Conservation (phyloP, 352 stramenopile genomes). For the Phytopythium montanum region DNA sequence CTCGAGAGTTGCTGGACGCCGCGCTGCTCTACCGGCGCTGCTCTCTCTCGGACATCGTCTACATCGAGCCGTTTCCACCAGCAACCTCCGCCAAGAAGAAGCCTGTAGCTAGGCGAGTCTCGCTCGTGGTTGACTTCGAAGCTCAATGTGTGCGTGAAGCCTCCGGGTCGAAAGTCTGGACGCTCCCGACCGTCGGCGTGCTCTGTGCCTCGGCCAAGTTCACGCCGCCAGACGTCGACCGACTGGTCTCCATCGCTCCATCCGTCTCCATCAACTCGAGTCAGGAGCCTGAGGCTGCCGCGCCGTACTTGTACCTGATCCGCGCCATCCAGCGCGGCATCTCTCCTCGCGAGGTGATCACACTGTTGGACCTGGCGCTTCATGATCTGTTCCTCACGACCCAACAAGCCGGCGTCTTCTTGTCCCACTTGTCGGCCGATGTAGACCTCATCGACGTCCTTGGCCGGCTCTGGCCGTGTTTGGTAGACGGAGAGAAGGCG, state of each 20-base stretch:
- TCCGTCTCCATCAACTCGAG: background rate
- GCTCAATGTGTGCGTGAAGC: slow-evolving; percentile 27
- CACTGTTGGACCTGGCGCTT: slow-evolving; percentile 42
- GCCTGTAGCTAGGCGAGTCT: slow-evolving; percentile 19
- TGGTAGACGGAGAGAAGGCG: slow-evolving; percentile 44
- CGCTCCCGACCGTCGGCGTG: slow-evolving; percentile 29
- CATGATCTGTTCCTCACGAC: slow-evolving; percentile 52
- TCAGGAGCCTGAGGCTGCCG: background rate
- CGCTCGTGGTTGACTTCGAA: slow-evolving; percentile 29
- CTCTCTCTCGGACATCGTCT: slow-evolving; percentile 40
- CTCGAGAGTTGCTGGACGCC: slow-evolving; percentile 47
- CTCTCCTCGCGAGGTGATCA: slow-evolving; percentile 44
- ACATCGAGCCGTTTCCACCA: slow-evolving; percentile 9
- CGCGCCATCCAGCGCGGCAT: slow-evolving; percentile 43
- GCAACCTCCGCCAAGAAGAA: slow-evolving; percentile 7
- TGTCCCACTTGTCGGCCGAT: slow-evolving; percentile 25
- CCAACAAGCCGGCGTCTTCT: slow-evolving; percentile 33
- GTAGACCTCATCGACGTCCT: slow-evolving; percentile 57
- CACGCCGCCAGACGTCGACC: slow-evolving; percentile 18
- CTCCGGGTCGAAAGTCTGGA: slow-evolving; percentile 25
- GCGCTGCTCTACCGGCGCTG: slow-evolving; percentile 35
- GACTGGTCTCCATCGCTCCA: background rate
- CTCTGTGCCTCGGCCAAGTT: slow-evolving; percentile 41
- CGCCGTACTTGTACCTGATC: slow-evolving; percentile 27
- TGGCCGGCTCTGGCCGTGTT: slow-evolving; percentile 45